A percentile compares a stretch with the other conserved stretches of the same genome.
Conservation (phyloP, 305 asterid species). For the Fraxinus sp. region DNA sequence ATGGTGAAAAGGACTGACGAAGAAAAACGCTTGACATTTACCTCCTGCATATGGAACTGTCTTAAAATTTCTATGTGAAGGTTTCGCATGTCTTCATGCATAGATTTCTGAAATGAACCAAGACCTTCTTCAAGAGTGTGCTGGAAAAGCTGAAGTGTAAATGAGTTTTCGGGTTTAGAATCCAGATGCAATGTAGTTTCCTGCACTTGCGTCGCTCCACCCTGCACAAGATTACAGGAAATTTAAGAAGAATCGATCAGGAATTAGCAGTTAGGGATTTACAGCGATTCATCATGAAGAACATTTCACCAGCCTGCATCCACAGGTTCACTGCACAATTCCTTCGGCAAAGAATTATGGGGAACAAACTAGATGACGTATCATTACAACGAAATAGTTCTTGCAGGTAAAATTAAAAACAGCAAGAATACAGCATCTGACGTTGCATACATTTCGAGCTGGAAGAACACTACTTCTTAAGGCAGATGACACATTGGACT, state of each 20-base stretch:
- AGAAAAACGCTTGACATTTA: conserved; percentile 25
- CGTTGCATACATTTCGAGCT: conserved; percentile 58
- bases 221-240: conserved; percentile 44
- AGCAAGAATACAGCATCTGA: conserved; percentile 15
- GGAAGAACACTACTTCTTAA: conserved; percentile 45
- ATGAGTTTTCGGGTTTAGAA: conserved; percentile 70
- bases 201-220: conserved; percentile 48
- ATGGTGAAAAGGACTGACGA: not conserved
- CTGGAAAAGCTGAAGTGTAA: conserved; percentile 90
- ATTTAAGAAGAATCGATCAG: conserved; percentile 1
- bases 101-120: conserved; percentile 72
- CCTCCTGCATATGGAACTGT: conserved; percentile 95
- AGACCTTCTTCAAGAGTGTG: conserved; percentile 86
- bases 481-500: conserved; percentile 55
- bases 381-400: conserved; percentile 12
- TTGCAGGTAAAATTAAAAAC: conserved; percentile 15
- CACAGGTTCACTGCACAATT: not conserved
- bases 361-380: not conserved
- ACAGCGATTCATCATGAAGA: not conserved
- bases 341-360: not conserved
- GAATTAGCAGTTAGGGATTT: conserved; percentile 11
- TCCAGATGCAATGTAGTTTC: conserved; percentile 46
- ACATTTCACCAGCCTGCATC: conserved; percentile 1
- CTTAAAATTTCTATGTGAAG: conserved; percentile 83
- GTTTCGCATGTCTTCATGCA: conserved; percentile 91